Evolutionary conservation across 371 early-diverging fungal species (phyloP), one percentile per base, ranked within the genome.

Genomic region (Saksenaea oblongispora): DNA sequence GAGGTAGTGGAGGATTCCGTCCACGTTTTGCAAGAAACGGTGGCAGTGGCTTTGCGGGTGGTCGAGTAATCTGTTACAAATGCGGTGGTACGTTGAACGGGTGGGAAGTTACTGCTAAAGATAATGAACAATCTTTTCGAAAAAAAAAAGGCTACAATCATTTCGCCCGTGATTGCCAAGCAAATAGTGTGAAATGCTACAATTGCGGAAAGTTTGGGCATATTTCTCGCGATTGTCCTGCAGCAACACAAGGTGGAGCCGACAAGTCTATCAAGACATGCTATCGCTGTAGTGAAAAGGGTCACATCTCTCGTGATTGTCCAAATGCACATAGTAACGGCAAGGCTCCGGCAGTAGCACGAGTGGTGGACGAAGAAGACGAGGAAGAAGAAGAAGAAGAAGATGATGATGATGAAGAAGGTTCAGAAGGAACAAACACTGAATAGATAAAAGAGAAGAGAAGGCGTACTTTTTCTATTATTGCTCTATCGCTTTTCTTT

Each of bases 141-240:
- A 31, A 31, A 31, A 31, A 31, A 31, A 31, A 47, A 71, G 85
- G 83, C 3, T 69, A 70, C 54, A 88, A 88, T 58, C 88, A 88
- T 61, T 85, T 77, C 71, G 86, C 88, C 22, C 80, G 82, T 41
- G 86, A 88, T 54, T 88, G 88, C 69, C 79, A 81, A 67, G 88
- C 87, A n/a, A 80, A 62, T 31, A 66, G 76, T n/a, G 76, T 83
- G 42, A 80, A 85, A 55, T 88, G 88, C 63, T 86, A 82, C 59
- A 80, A 82, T 54, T 88, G 88, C 37, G 75, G 77, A 28, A 77
- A 76, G 36, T 83, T 80, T 63, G 88, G 88, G 0, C 88, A 88
- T 58, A 68, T 86, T 59, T 82, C 84, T 35, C 84, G 85, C 62
- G 78, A 84, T 13, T 85, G 85, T 53, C 70, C 74, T 24, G 37